Base-by-base conservation (phyloP, 1,284 basidiomycete genomes). In the Trametes hirsuta region DNA sequence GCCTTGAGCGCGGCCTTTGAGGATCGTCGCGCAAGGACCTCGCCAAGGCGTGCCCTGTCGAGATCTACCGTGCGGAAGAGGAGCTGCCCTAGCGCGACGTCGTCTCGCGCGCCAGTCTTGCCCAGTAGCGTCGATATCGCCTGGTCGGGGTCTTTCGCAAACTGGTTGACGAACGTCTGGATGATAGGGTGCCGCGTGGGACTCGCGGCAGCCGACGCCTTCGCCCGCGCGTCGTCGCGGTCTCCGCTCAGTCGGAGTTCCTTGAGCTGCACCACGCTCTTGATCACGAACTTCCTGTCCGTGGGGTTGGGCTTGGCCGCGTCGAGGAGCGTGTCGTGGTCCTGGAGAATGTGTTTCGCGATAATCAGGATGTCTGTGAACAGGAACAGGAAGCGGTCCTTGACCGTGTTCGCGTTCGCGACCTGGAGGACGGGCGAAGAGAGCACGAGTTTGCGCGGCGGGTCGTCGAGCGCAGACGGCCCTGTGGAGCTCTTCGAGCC, bases 351-450 rank as follows among this genome's bases (percentile, higher is more conserved):
- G 12, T 90, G 86, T 71, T 94, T 90, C 47, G 90, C 85, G 62
- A 99, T 87, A 71, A 99, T 85, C 46, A 99, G 83, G 48, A 98
- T 83, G 73, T 99, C 97, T 71, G 82, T 93, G 82, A 99, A 99
- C 22, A 99, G 81, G 77, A 98, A 96, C 12, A 99, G 82, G 78
- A 94, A 96, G 9, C 97, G 89, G 71, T 98, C 95, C 74, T 99
- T 98, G 75, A 97, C 92, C 1, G 93, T 96, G 69, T 95, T 93
- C 37, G 88, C 83, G 75, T 95, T 95, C 69, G 95, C 94, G 6
- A 98, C 94, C 75, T 99, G 97, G 15, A 98, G 80, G 14, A 97
- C 92, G 2, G 95, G 91, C 5, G 91, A 90, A 3, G 91, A 90
- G 41, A 95, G 79, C 15, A 97, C 76, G 24, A 98, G 77, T 71